Base-by-base conservation (phyloP, 768 basidiomycete species). In the Trametes gibbosa region DNA sequence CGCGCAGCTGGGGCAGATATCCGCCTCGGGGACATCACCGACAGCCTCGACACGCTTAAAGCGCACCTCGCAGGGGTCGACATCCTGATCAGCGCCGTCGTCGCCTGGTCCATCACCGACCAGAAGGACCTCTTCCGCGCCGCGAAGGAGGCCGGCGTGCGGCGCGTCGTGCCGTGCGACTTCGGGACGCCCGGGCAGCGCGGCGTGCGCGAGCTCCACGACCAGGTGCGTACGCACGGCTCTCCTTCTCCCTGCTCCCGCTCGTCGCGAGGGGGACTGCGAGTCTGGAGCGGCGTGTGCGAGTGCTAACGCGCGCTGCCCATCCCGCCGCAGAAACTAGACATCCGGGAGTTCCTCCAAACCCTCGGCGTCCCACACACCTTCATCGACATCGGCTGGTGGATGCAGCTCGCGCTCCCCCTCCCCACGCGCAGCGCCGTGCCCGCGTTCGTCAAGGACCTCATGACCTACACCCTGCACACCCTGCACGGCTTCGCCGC, bases 271-370 rank as follows among this genome's bases (percentile, higher is more conserved):
- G n/a, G n/a, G n/a, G n/a, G n/a, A n/a, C n/a, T n/a, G n/a, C n/a
- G n/a, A n/a, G n/a, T n/a, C n/a, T n/a, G n/a, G n/a, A n/a, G n/a
- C n/a, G n/a, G n/a, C n/a, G n/a, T n/a, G n/a, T n/a, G n/a, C n/a
- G n/a, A n/a, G n/a, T n/a, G n/a, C n/a, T n/a, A n/a, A n/a, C n/a
- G n/a, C n/a, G n/a, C n/a, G n/a, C n/a, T n/a, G n/a, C n/a, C n/a
- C n/a, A n/a, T n/a, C n/a, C n/a, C n/a, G n/a, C n/a, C n/a, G n/a
- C 49, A 74, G 72, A 74, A 73, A 69, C 62, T 67, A 3, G 64
- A 54, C 17, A 66, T 73, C 21, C 65, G 65, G 34, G 65, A 70
- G 8, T 70, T 67, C 52, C 51, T 73, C 52, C 41, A 64, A 14
- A 63, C 62, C 9, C 56, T 67, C 17, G 66, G 63, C 37, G 53